Conservation (phyloP, 257 asterid species). For the Solanum bukasovii region DNA sequence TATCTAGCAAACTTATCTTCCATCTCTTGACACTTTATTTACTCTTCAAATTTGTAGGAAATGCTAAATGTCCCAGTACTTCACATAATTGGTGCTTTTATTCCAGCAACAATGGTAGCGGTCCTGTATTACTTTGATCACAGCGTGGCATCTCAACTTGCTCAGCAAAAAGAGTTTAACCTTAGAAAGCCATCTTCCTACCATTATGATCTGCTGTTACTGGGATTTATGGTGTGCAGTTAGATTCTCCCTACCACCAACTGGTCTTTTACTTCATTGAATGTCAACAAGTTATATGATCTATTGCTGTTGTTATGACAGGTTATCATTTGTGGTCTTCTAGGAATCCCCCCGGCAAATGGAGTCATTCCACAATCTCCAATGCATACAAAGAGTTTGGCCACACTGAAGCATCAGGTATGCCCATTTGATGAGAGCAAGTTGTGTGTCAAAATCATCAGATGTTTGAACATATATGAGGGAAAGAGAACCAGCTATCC, state of each 20-base stretch:
- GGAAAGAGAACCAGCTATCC: not conserved
- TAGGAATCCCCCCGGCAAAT: conserved; percentile 12
- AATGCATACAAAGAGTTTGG: conserved; percentile 19
- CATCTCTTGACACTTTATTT: not conserved
- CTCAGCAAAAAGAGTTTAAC: conserved; percentile 14
- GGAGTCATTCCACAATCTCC: conserved; percentile 19
- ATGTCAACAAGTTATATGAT: not conserved
- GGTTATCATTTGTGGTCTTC: conserved; percentile 14
- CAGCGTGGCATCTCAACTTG: conserved; percentile 20
- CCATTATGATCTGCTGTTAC: conserved; percentile 13
- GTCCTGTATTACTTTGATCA: conserved; percentile 14
- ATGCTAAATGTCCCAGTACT: conserved; percentile 10
- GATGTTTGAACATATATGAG: not conserved
- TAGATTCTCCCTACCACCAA: not conserved
- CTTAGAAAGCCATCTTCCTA: conserved; percentile 16
- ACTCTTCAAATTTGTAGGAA: conserved; percentile 4
- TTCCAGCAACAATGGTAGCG: conserved; percentile 15
- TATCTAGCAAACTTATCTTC: not conserved
- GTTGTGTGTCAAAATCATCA: not conserved
- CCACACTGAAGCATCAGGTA: conserved; percentile 13
- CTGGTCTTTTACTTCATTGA: not conserved
- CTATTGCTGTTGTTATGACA: not conserved
- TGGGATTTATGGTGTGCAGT: conserved; percentile 9
- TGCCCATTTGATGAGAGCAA: not conserved
- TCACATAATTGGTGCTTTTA: conserved; percentile 15